Evolutionary conservation across 1,284 basidiomycete genomes (phyloP), one percentile per base, ranked within the genome.

Genomic region (Phellopilus nigrolimitatus): DNA sequence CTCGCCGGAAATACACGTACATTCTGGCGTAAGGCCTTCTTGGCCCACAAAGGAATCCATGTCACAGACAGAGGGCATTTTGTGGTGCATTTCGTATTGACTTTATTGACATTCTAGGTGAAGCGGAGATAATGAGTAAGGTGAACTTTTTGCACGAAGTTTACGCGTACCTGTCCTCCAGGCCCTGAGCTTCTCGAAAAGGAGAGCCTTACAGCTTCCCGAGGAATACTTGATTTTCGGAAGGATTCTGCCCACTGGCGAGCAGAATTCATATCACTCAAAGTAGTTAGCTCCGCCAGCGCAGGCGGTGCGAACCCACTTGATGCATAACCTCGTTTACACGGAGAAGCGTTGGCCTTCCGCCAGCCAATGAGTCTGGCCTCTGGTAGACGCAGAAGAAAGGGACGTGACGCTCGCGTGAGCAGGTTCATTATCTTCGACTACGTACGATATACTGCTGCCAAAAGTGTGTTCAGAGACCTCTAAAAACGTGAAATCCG

Each of bases 111-210:
- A 57, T 90, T 87, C 86, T 90, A 58, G 15, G 45, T 7, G 7
- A 43, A 36, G 59, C 1, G 44, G 40, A 41, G 15, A 28, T 44
- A 30, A 9, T 21, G 17, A 19, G 19, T 22, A 24, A 13, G 27
- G 41, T 38, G 21, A 42, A 39, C 39, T 19, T 22, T 21, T 25
- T 37, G 40, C 22, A 21, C 28, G 24, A 13, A 47, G 19, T 24
- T 22, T 40, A 21, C 21, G 17, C 17, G 56, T 50, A 86, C 86
- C 76, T 89, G 87, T 10, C 86, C 87, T 27, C 86, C 86, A 7
- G 87, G 87, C 21, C 87, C 87, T 4, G 87, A 88, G 57, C 86
- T 89, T 46, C 85, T 71, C 2, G 85, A 78, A 62, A 84, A 89
- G 0, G 76, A 71, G 24, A 87, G 57, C 30, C 84, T 75, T 0